These are phyloP conservation scores for Earliella scabrosa DNA, from an alignment of 1,284 basidiomycete species.

Conservation along the genomic window DNA sequence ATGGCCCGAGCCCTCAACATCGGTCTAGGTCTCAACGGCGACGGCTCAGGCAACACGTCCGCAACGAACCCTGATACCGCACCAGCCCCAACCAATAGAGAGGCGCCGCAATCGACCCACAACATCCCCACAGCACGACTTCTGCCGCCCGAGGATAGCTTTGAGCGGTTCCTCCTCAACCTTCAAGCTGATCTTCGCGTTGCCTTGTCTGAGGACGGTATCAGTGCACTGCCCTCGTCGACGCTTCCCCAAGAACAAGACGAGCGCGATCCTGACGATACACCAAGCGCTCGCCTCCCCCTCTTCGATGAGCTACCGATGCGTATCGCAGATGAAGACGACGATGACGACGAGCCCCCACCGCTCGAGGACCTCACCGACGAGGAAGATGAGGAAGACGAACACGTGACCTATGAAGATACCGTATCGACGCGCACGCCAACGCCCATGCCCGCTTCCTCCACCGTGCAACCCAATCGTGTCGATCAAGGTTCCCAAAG, in stretches of 20 bases:
- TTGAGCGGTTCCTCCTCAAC: constrained; percentile 77
- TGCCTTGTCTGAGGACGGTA: constrained; percentile 47
- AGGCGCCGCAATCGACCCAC: constrained; percentile 7
- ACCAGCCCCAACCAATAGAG: not conserved
- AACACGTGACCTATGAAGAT: constrained; percentile 11
- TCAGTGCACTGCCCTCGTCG: constrained; percentile 4
- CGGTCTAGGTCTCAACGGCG: constrained; percentile 55
- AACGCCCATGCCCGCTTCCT: constrained; percentile 26
- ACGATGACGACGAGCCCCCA: constrained; percentile 35
- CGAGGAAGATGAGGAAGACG: constrained; percentile 16
- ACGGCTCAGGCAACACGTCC: constrained; percentile 7
- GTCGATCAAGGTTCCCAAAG: constrained; percentile 5
- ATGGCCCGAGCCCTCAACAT: constrained; percentile 79
- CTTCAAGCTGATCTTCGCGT: constrained; percentile 69
- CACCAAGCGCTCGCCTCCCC: not conserved
- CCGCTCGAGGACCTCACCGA: constrained; percentile 29
- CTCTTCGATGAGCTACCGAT: constrained; percentile 1
- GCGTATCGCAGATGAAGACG: constrained; percentile 5
- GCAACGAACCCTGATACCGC: not conserved
- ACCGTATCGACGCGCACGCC: constrained; percentile 19
- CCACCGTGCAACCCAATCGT: constrained; percentile 18
- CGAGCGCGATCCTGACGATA: not conserved
- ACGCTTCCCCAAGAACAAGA: not conserved
- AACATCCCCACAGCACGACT: constrained; percentile 8
- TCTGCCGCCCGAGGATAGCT: constrained; percentile 68